These are phyloP conservation scores for Colletotrichum cordylinicola DNA, from an alignment of 2,329 filamentous ascomycete genomes.

Conservation along the genomic window DNA sequence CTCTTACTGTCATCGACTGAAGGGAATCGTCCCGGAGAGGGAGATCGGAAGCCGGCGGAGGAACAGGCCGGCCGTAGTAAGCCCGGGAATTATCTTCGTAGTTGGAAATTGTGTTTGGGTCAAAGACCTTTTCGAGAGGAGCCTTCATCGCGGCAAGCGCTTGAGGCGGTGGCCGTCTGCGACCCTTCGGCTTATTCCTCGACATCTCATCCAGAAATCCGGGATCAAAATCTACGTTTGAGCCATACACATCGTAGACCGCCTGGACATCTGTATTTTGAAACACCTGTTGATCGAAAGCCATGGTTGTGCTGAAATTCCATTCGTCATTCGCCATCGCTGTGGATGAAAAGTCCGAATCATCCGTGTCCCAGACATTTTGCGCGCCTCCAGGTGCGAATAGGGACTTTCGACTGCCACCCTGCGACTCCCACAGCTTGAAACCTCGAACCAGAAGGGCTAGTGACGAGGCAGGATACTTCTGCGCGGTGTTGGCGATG, in stretches of 20 bases:
- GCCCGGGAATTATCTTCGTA: constrained; percentile 68
- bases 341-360: constrained; percentile 47
- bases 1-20: constrained; percentile 56
- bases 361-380: constrained; percentile 40
- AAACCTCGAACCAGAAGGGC: constrained; percentile 73
- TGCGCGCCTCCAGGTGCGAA: constrained; percentile 67
- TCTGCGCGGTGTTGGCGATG: constrained; percentile 65
- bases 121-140: constrained; percentile 69
- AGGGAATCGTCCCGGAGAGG: constrained; percentile 63
- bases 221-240: constrained; percentile 58
- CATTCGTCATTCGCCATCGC: constrained; percentile 64
- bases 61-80: constrained; percentile 60
- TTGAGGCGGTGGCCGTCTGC: constrained; percentile 63
- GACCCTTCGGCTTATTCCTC: constrained; percentile 54
- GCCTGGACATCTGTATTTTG: constrained; percentile 60
- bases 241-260: constrained; percentile 66
- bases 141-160: constrained; percentile 62
- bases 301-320: constrained; percentile 71
- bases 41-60: constrained; percentile 57
- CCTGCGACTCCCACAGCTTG: constrained; percentile 76
- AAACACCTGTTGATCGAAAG: constrained; percentile 66
- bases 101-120: constrained; percentile 68
- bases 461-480: constrained; percentile 69
- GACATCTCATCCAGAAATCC: constrained; percentile 53
- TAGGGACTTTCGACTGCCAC: constrained; percentile 71